Evolutionary conservation across 345 rosid genomes (phyloP).

Genomic region (Linum usitatissimum): DNA sequence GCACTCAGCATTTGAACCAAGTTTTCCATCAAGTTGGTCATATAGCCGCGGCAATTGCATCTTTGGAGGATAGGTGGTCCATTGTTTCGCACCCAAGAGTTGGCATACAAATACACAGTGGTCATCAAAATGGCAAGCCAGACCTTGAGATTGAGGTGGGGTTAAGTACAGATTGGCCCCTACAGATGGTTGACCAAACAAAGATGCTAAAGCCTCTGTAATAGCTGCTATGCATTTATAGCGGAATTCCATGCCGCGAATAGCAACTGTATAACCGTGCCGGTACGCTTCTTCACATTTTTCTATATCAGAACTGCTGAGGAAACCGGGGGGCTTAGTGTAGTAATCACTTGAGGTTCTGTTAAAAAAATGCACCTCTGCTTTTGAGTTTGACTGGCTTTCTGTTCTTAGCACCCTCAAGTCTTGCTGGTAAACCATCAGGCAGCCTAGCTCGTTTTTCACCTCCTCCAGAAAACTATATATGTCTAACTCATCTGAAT

Average conservation of each 20-base stretch:
- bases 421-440: conserved; percentile 43
- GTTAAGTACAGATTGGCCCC: conserved; percentile 59
- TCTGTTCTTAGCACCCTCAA: conserved; percentile 38
- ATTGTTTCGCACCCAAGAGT: conserved; percentile 37
- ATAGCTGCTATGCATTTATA: conserved; percentile 31
- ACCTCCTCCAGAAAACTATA: conserved; percentile 33
- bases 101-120: conserved; percentile 62
- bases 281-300: conserved; percentile 41
- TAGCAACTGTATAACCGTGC: conserved; percentile 43
- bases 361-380: conserved; percentile 34
- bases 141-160: conserved; percentile 54
- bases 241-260: conserved; percentile 50
- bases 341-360: conserved; percentile 9
- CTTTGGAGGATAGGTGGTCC: conserved; percentile 32
- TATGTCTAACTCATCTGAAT: conserved; percentile 45
- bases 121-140: conserved; percentile 45
- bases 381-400: conserved; percentile 16
- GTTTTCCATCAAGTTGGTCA: conserved; percentile 22
- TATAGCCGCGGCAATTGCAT: conserved; percentile 41
- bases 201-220: conserved; percentile 40
- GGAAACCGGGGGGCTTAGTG: conserved; percentile 11
- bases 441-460: conserved; percentile 37
- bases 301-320: conserved; percentile 18
- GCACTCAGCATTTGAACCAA: conserved; percentile 11
- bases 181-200: conserved; percentile 59